Conservation (phyloP, 768 basidiomycete species). For the Amanita brunnescens region DNA sequence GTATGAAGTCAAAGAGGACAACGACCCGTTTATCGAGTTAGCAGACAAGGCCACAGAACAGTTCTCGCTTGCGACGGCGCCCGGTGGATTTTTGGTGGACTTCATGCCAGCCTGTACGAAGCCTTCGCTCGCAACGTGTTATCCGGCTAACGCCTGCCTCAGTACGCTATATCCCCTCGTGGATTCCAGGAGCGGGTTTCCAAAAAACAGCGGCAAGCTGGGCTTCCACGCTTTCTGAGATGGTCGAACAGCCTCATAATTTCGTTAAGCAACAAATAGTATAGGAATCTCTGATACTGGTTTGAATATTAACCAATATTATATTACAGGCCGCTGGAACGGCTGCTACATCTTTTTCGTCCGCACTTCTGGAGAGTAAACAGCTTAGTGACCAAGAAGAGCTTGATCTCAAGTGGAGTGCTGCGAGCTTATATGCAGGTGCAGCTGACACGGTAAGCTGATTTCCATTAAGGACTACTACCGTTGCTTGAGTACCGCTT, state of each 20-base stretch:
- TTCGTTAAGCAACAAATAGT: conserved; percentile 60
- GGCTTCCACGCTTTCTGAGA: conserved; percentile 41
- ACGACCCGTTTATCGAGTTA: conserved; percentile 44
- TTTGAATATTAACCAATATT: conserved; percentile 2
- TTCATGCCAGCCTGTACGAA: conserved; percentile 37
- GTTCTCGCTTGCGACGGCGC: conserved; percentile 44
- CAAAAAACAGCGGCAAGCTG: conserved; percentile 43
- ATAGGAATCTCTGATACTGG: conserved; percentile 6
- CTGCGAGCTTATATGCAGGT: conserved; percentile 51
- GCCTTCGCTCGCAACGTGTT: conserved; percentile 1
- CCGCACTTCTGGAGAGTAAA: conserved; percentile 45
- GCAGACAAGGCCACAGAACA: conserved; percentile 47
- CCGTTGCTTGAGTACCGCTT: neutral
- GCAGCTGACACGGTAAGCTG: conserved; percentile 45
- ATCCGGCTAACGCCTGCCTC: conserved; percentile 5
- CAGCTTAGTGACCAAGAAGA: conserved; percentile 46
- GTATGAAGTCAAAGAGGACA: conserved; percentile 40
- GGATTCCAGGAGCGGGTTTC: conserved; percentile 60
- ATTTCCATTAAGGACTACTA: neutral
- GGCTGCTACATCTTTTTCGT: conserved; percentile 49
- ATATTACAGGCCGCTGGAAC: conserved; percentile 44
- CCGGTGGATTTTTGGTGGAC: conserved; percentile 45
- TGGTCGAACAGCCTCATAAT: conserved; percentile 47
- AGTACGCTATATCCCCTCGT: conserved; percentile 54
- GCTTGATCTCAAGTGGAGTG: conserved; percentile 57